Conservation (phyloP, 345 rosid genomes). For the Eucalyptus curtisii region DNA sequence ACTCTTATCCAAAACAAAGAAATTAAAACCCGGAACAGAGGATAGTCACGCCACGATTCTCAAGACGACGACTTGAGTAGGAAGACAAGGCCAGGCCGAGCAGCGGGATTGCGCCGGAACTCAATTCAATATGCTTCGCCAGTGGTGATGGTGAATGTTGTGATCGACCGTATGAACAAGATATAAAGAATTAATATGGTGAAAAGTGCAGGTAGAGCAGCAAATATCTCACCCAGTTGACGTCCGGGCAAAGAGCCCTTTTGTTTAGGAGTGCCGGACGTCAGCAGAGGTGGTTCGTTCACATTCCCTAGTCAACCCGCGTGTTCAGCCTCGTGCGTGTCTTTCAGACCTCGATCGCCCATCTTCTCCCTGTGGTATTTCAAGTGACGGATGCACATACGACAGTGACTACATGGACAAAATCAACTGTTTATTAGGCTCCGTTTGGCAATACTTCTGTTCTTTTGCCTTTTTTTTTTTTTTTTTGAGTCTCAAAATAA, state of each 20-base stretch:
- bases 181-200: background rate
- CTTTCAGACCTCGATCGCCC: background rate
- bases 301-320: background rate
- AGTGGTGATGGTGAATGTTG: background rate
- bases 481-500: rapidly evolving
- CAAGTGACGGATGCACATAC: background rate
- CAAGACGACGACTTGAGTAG: rapidly evolving
- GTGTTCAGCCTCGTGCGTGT: background rate
- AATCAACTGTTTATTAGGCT: no score
- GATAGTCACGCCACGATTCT: background rate
- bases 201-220: background rate
- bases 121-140: background rate
- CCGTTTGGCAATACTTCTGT: rapidly evolving
- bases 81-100: background rate
- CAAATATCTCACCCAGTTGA: background rate
- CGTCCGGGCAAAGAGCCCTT: background rate
- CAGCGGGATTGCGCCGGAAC: background rate
- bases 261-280: background rate
- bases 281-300: background rate
- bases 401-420: background rate
- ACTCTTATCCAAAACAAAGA: background rate
- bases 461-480: no score
- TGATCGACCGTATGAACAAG: background rate
- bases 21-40: rapidly evolving
- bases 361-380: background rate